A percentile compares a stretch with the other conserved stretches of the same genome.
phyloP scores from a whole-genome alignment of 345 rosid genomes.

The Linum tenue region DNA sequence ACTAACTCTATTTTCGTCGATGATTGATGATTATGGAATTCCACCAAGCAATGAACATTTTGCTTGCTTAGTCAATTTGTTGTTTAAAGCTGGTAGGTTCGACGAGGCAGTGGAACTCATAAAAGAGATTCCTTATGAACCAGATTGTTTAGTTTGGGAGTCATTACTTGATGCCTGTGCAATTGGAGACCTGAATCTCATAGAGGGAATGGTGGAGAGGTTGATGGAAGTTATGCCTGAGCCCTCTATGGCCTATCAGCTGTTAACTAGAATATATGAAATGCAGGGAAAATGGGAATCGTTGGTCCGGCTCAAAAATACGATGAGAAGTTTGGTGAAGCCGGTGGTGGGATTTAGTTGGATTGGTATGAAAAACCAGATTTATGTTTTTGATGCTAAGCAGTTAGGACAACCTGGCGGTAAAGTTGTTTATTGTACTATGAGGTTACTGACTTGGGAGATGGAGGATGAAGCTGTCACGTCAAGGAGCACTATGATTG shows the following conservation, averaged over 20 bases:
- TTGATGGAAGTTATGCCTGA: conserved; percentile 36
- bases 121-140: conserved; percentile 35
- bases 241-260: conserved; percentile 36
- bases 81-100: conserved; percentile 40
- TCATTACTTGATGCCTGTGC: conserved; percentile 31
- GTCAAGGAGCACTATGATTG: no score
- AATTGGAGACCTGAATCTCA: conserved; percentile 28
- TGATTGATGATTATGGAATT: conserved; percentile 37
- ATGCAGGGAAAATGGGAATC: conserved; percentile 57
- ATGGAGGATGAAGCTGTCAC: conserved; percentile 14
- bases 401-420: conserved; percentile 47
- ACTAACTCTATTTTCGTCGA: conserved; percentile 40
- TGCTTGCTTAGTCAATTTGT: conserved; percentile 36
- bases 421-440: conserved; percentile 23
- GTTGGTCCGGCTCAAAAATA: conserved; percentile 37
- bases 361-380: conserved; percentile 34
- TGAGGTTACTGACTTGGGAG: conserved; percentile 43
- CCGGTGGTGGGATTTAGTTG: conserved; percentile 43
- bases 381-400: conserved; percentile 35
- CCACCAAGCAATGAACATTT: conserved; percentile 45
- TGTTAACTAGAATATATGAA: conserved; percentile 44
- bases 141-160: conserved; percentile 38
- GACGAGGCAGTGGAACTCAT: conserved; percentile 33
- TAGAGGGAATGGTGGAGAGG: conserved; percentile 36
- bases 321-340: conserved; percentile 28